Percentiles rank a stretch among this genome's conserved stretches.
Evolutionary conservation across 129 eudicot genomes (phyloP).

Genomic region (Dittrichia graveolens): DNA sequence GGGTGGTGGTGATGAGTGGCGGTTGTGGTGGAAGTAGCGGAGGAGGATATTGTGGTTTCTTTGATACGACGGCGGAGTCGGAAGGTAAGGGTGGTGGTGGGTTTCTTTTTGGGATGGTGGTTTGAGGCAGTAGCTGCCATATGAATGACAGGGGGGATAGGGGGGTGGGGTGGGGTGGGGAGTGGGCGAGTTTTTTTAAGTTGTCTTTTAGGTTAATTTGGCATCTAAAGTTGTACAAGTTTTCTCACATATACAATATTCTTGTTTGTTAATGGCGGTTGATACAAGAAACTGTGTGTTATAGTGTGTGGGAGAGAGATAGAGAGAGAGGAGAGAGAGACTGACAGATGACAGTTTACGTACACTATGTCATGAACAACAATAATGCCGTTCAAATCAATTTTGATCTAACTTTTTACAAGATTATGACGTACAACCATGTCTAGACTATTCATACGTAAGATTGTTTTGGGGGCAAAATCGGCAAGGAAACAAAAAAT

Average conservation of each 20-base stretch:
- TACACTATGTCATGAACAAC: constrained; percentile 27
- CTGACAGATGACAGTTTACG: constrained; percentile 31
- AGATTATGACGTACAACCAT: background rate
- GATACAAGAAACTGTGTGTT: constrained; percentile 37
- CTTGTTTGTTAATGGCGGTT: constrained; percentile 45
- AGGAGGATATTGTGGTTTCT: constrained; percentile 77
- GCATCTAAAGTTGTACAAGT: constrained; percentile 34
- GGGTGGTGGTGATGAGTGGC: constrained; percentile 38
- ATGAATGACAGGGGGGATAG: background rate
- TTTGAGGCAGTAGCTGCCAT: constrained; percentile 62
- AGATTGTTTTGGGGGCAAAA: background rate
- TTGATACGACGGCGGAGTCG: constrained; percentile 65
- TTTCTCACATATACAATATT: background rate
- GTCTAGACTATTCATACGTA: background rate
- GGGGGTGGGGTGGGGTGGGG: background rate
- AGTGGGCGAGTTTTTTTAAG: constrained; percentile 19
- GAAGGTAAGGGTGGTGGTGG: constrained; percentile 45
- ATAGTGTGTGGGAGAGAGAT: constrained; percentile 23
- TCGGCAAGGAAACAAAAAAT: too few species aligned
- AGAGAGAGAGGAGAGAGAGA: constrained; percentile 26
- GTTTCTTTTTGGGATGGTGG: constrained; percentile 53
- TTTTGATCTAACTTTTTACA: constrained; percentile 6
- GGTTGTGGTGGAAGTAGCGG: constrained; percentile 44
- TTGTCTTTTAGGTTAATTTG: constrained; percentile 48
- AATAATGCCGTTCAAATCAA: constrained; percentile 19